Percentiles rank a stretch among this genome's conserved stretches.
phyloP scores from a whole-genome alignment of 257 asterid genomes.

The Fraxinus pennsylvanica region DNA sequence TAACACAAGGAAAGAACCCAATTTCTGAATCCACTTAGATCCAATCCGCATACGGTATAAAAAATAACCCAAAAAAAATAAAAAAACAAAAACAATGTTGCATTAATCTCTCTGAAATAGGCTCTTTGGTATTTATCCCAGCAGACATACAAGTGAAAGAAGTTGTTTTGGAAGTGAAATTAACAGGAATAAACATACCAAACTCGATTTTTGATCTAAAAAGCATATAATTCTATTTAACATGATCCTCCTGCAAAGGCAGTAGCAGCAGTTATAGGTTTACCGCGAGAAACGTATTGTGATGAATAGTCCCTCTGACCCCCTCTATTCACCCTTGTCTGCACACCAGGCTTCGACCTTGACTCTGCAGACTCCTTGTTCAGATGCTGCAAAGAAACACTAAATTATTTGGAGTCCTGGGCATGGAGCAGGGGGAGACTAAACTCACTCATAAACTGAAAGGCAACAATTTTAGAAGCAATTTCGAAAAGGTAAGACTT shows the following conservation, averaged over 20 bases:
- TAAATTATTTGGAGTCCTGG: neutral
- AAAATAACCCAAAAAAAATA: neutral
- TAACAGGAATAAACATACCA: conserved; percentile 6
- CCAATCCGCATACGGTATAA: neutral
- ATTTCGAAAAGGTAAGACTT: neutral
- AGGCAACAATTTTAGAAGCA: conserved; percentile 18
- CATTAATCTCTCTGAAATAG: neutral
- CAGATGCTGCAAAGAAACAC: conserved; percentile 47
- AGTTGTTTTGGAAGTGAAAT: neutral
- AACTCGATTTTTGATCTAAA: conserved; percentile 3
- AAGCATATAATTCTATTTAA: conserved; percentile 4
- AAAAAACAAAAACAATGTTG: neutral
- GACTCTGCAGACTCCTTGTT: conserved; percentile 63
- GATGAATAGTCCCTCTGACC: conserved; percentile 63
- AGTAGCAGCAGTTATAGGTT: conserved; percentile 26
- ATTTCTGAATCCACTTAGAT: neutral
- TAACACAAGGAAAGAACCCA: neutral
- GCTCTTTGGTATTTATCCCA: conserved; percentile 4
- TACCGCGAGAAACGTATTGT: conserved; percentile 60
- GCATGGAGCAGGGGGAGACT: neutral
- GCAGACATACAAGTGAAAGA: neutral
- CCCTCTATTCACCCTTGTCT: conserved; percentile 61
- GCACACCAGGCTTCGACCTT: conserved; percentile 69
- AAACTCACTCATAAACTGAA: conserved; percentile 13
- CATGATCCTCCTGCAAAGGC: neutral